Base-by-base conservation (phyloP, 768 basidiomycete genomes). In the Lentinus brumalis region DNA sequence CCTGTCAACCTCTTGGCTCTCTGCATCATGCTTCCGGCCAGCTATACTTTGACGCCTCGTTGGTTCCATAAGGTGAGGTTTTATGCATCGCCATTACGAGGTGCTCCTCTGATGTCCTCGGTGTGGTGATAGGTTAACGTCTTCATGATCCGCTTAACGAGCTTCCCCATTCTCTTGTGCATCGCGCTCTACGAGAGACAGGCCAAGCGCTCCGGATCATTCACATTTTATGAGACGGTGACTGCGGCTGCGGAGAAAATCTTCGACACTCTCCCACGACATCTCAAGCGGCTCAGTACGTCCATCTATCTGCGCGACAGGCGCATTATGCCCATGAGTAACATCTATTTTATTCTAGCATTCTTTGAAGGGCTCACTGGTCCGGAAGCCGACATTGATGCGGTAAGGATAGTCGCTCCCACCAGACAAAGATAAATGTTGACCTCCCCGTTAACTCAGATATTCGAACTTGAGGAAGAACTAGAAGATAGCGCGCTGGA, bases 11-110 rank as follows among this genome's bases (percentile, higher is more conserved):
- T 98, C 6, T 61, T 96, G 45, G 97, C 96, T 0, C 77, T 98
- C 14, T 85, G 86, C 53, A 78, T 96, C 63, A 89, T 99, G 83
- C 79, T 95, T 62, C 95, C 97, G 2, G 81, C 91, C 21, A 91
- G 88, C 64, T 95, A 91, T 71, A 75, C 94, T 53, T 79, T 97
- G n/a, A 83, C 82, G 7, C 94, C 95, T n/a, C 81, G 96, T 56
- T 98, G 94, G 94, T 98, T 98, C 71, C 96, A 98, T 72, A 98
- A 98, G 79, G 91, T 91, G 68, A 55, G 70, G 63, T n/a, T 7
- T 46, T 68, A 56, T 64, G 68, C 39, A 53, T 69, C n/a, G 62
- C 16, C 62, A 30, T 14, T 26, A 12, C 29, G 45, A 40, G 60
- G 73, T 29, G 73, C 56, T 49, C 8, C 31, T 31, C 11, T 35